Evolutionary conservation across 768 basidiomycete species (phyloP), one percentile per base, ranked within the genome.

Genomic region (Daedalea quercina): DNA sequence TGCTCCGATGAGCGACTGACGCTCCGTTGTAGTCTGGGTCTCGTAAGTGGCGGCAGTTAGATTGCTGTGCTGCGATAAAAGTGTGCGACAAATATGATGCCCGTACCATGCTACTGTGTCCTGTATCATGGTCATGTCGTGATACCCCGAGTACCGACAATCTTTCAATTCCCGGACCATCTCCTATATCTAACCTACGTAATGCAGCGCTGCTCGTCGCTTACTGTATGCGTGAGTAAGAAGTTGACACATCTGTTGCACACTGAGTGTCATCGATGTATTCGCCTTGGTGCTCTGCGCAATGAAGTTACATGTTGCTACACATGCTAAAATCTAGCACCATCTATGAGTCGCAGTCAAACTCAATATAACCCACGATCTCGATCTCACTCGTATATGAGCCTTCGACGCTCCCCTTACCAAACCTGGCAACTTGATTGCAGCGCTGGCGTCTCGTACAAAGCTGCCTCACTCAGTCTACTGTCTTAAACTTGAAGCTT

Each of bases 11-110:
- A 55, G 8, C 9, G 24, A 25, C 47, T 40, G 19, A 44, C 23
- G 37, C 49, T 28, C 25, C n/a, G 9, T 25, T 26, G 25, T 50
- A 71, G 72, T 73, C 64, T 73, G 72, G 72, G 72, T 72, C 23
- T 68, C 71, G 31, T 72, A n/a, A 67, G 66, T 35, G n/a, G 22
- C 6, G 25, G 22, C 45, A 20, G 17, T 15, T 6, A 19, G 19
- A 31, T 31, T 31, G 28, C 6, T 31, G 6, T 11, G 28, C 28
- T 31, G 28, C 28, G 28, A 4, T 11, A 31, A 31, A 31, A 31
- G 28, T 31, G 11, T 4, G 11, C 28, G 28, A 31, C 28, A 31
- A 4, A 31, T 31, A 11, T 31, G 6, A 31, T 11, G 28, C 28
- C 4, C 28, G 28, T 31, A 31, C 28, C 28, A 31, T 31, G 11